Conservation (phyloP, 352 stramenopile genomes). For the Phytophthora sp. region DNA sequence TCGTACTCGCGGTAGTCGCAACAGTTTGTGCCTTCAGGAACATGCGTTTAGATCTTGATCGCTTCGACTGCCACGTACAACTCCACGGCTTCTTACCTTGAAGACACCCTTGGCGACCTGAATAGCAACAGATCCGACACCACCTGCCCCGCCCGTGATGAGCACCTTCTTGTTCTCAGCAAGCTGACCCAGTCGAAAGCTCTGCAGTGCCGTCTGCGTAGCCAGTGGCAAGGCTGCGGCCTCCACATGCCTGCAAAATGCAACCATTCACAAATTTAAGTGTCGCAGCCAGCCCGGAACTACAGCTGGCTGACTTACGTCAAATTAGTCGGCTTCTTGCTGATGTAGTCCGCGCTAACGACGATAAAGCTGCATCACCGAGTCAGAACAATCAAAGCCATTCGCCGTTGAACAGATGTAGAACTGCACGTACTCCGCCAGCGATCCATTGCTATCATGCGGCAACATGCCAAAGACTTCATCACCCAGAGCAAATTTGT, state of each 20-base stretch:
- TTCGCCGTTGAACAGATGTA: neutral
- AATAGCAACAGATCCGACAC: conserved; percentile 72
- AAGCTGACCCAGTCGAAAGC: conserved; percentile 57
- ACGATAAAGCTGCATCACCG: conserved; percentile 43
- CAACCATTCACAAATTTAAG: neutral
- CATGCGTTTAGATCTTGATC: neutral
- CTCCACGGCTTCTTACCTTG: conserved; percentile 42
- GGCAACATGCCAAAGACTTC: conserved; percentile 79
- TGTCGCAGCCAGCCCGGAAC: neutral
- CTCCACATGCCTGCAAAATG: conserved; percentile 55
- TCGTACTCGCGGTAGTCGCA: conserved; percentile 69
- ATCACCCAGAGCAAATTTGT: conserved; percentile 63
- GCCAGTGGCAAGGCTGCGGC: conserved; percentile 71
- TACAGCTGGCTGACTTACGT: too few species aligned
- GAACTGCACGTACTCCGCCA: conserved; percentile 63
- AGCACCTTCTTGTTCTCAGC: conserved; percentile 73
- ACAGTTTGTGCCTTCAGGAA: conserved; percentile 57
- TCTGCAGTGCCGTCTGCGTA: conserved; percentile 53
- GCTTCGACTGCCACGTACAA: neutral
- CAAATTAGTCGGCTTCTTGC: conserved; percentile 72
- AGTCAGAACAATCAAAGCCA: neutral
- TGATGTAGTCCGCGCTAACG: conserved; percentile 63
- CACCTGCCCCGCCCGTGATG: conserved; percentile 72
- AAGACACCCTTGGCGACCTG: conserved; percentile 81
- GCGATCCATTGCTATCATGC: conserved; percentile 59